A percentile compares a stretch with the other conserved stretches of the same genome.
phyloP scores from a whole-genome alignment of 768 basidiomycete genomes.

The Termitomyces sp. region DNA sequence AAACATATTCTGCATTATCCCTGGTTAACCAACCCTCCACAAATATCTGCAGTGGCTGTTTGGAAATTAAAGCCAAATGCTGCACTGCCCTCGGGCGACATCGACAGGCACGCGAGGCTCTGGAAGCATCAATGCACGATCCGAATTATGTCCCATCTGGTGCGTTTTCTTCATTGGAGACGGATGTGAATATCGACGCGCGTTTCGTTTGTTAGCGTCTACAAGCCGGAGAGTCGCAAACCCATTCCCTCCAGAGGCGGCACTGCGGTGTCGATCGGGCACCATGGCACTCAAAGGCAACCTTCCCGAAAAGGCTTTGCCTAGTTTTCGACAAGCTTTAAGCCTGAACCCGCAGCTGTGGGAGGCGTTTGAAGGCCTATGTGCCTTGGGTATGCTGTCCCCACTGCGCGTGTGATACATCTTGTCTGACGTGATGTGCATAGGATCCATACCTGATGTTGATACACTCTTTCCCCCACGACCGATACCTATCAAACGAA shows the following conservation, averaged over 20 bases:
- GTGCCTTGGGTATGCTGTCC: slow-evolving; percentile 58
- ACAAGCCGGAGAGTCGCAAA: slow-evolving; percentile 47
- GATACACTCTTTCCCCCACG: slow-evolving; percentile 69
- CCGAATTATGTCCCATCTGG: slow-evolving; percentile 47
- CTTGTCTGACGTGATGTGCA: not conserved
- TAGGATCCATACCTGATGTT: slow-evolving; percentile 66
- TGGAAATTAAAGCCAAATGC: slow-evolving; percentile 74
- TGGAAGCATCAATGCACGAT: slow-evolving; percentile 58
- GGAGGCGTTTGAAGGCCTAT: slow-evolving; percentile 91
- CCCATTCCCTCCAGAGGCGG: slow-evolving; percentile 66
- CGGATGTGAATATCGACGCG: slow-evolving; percentile 8
- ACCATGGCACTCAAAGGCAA: slow-evolving; percentile 75
- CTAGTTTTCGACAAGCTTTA: slow-evolving; percentile 69
- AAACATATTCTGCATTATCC: slow-evolving; percentile 69
- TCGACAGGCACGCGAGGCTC: slow-evolving; percentile 68
- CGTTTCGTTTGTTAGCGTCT: slow-evolving; percentile 35
- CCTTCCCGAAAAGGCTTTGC: slow-evolving; percentile 64
- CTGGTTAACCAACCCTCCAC: slow-evolving; percentile 61
- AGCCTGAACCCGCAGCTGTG: slow-evolving; percentile 73
- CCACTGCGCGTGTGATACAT: slow-evolving; percentile 6
- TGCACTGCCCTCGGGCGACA: slow-evolving; percentile 68
- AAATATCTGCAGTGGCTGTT: slow-evolving; percentile 64
- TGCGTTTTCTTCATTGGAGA: slow-evolving; percentile 27
- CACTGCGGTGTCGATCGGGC: slow-evolving; percentile 73
- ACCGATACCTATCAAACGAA: slow-evolving; percentile 47